A percentile compares a stretch with the other conserved stretches of the same genome.
Evolutionary conservation across 2,329 filamentous ascomycete genomes (phyloP).

Genomic region (Lasiodiplodia gonubiensis): DNA sequence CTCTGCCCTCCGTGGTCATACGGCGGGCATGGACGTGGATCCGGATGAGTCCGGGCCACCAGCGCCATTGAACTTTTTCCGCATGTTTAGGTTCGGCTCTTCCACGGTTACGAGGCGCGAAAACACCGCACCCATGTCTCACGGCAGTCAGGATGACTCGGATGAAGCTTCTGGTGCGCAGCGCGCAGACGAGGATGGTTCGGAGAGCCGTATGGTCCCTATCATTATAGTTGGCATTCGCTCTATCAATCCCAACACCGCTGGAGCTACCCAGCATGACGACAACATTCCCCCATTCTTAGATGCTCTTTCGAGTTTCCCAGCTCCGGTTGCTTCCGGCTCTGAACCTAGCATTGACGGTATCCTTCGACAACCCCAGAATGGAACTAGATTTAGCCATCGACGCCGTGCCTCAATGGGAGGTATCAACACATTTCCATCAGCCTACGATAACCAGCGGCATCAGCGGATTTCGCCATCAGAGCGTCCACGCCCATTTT

Average conservation of each 20-base stretch:
- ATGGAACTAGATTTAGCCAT: conserved; percentile 60
- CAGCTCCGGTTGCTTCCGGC: conserved; percentile 53
- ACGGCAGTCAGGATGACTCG: conserved; percentile 37
- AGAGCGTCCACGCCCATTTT: conserved; percentile 50
- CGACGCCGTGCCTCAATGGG: conserved; percentile 61
- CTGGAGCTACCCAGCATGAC: conserved; percentile 47
- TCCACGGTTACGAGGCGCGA: conserved; percentile 38
- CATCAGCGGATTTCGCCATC: conserved; percentile 53
- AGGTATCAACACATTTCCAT: conserved; percentile 54
- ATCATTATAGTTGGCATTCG: conserved; percentile 73
- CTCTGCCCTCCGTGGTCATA: conserved; percentile 59
- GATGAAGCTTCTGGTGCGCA: conserved; percentile 33
- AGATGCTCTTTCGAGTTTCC: conserved; percentile 57
- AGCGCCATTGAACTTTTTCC: conserved; percentile 69
- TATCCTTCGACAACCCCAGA: conserved; percentile 59
- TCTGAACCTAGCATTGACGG: conserved; percentile 57
- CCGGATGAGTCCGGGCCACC: conserved; percentile 48
- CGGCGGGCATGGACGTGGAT: conserved; percentile 48
- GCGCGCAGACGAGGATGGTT: conserved; percentile 46
- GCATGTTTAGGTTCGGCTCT: conserved; percentile 71
- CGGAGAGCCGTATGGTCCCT: conserved; percentile 66
- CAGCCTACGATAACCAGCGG: conserved; percentile 60
- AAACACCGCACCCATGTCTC: conserved; percentile 15
- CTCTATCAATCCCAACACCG: conserved; percentile 63
- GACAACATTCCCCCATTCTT: conserved; percentile 56